Conservation (phyloP, 1,284 basidiomycete genomes). For the Trichosporon ovoides region DNA sequence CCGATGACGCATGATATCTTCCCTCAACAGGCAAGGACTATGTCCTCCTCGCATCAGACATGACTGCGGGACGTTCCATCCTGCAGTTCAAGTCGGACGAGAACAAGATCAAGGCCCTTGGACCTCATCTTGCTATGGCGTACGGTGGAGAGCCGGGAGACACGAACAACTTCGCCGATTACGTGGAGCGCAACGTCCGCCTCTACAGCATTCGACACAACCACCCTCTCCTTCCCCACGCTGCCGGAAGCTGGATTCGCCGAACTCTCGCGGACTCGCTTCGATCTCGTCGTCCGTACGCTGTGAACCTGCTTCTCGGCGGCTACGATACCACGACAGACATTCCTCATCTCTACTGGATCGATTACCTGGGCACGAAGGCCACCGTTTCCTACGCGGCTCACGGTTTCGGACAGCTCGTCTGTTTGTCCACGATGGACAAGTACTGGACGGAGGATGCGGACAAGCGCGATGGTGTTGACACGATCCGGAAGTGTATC, state of each 20-base stretch:
- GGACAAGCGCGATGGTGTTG: conserved; percentile 69
- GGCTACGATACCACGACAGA: conserved; percentile 71
- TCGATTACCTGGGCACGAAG: conserved; percentile 24
- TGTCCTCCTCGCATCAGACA: conserved; percentile 86
- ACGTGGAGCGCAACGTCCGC: conserved; percentile 88
- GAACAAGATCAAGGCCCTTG: conserved; percentile 92
- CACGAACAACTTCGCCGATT: conserved; percentile 95
- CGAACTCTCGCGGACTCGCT: conserved; percentile 82
- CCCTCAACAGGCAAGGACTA: conserved; percentile 81
- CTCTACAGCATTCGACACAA: conserved; percentile 86
- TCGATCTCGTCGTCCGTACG: conserved; percentile 79
- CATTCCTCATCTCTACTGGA: conserved; percentile 57
- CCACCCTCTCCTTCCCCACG: conserved; percentile 77
- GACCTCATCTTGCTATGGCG: conserved; percentile 89
- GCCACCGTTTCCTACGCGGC: conserved; percentile 77
- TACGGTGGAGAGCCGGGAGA: conserved; percentile 95
- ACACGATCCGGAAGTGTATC: conserved; percentile 76
- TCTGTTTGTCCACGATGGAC: conserved; percentile 86
- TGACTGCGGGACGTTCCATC: conserved; percentile 77
- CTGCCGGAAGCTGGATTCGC: conserved; percentile 92
- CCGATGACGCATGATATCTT: conserved; percentile 33
- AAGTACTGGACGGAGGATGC: conserved; percentile 56
- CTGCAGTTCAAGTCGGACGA: conserved; percentile 96
- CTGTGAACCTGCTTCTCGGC: conserved; percentile 87
- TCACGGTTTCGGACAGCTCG: conserved; percentile 92